Evolutionary conservation across 768 basidiomycete genomes (phyloP).

Genomic region (Phallus indusiatus): DNA sequence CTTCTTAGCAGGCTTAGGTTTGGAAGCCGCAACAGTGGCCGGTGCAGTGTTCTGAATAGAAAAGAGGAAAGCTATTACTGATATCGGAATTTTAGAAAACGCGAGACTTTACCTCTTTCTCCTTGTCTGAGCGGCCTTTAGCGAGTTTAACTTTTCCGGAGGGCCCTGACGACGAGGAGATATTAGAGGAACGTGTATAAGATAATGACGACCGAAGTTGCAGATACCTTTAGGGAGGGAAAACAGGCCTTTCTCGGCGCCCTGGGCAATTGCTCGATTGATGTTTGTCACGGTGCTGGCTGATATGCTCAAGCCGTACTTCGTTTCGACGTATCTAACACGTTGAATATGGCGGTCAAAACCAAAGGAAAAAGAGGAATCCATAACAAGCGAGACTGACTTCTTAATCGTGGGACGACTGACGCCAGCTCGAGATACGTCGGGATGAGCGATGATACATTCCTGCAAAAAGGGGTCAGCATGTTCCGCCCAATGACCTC

Average conservation of each 20-base stretch:
- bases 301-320: conserved; percentile 74
- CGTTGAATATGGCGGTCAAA: not conserved
- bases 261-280: conserved; percentile 67
- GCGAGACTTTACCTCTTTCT: conserved; percentile 48
- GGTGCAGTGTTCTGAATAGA: conserved; percentile 5
- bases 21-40: conserved; percentile 3
- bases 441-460: conserved; percentile 56
- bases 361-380: not conserved
- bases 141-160: conserved; percentile 61
- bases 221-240: conserved; percentile 74
- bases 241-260: conserved; percentile 77
- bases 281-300: conserved; percentile 61
- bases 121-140: conserved; percentile 39
- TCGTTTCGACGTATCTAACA: conserved; percentile 62
- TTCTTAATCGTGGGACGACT: conserved; percentile 78
- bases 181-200: not conserved
- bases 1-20: conserved; percentile 5
- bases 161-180: conserved; percentile 30
- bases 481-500: not conserved
- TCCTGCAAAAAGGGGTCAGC: conserved; percentile 36
- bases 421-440: conserved; percentile 49
- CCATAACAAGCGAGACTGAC: not conserved
- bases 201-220: not conserved
- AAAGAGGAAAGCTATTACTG: not conserved
- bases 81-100: conserved; percentile 13